Conservation (phyloP, 305 asterid species). For the Rubia balearica region DNA sequence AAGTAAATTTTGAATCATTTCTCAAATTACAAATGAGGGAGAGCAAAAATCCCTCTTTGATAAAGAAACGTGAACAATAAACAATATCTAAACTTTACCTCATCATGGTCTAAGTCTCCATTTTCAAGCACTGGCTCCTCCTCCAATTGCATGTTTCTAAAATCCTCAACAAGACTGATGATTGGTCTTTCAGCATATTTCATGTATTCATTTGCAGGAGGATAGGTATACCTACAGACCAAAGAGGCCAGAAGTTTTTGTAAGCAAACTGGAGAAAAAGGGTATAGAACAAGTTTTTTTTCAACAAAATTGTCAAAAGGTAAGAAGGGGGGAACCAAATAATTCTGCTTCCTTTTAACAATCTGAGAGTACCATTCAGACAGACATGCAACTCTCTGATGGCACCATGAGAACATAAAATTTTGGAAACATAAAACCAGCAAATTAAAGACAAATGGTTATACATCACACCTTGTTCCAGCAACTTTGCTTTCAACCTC, state of each 20-base stretch:
- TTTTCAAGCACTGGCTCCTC: slow-evolving; percentile 69
- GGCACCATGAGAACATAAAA: not conserved
- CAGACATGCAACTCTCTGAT: not conserved
- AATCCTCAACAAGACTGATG: slow-evolving; percentile 74
- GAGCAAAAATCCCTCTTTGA: not conserved
- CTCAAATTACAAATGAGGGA: not conserved
- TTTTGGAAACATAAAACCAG: not conserved
- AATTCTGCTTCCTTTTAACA: too few species aligned
- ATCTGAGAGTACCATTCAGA: not conserved
- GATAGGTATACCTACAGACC: slow-evolving; percentile 54
- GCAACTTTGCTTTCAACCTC: slow-evolving; percentile 66
- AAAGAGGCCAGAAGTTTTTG: not conserved
- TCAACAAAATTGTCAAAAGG: too few species aligned
- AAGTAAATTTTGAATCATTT: not conserved
- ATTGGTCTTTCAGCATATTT: slow-evolving; percentile 64
- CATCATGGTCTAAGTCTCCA: slow-evolving; percentile 82
- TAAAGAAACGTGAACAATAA: not conserved
- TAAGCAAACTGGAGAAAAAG: not conserved
- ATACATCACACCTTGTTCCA: slow-evolving; percentile 50
- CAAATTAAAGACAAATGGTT: slow-evolving; percentile 13
- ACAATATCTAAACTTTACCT: slow-evolving; percentile 35
- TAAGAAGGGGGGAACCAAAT: too few species aligned
- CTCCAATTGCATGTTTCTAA: slow-evolving; percentile 67
- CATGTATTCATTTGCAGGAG: slow-evolving; percentile 69
- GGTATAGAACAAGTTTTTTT: not conserved